Conservation (phyloP, 2,329 filamentous ascomycete genomes). For the Cladosporium sp. region DNA sequence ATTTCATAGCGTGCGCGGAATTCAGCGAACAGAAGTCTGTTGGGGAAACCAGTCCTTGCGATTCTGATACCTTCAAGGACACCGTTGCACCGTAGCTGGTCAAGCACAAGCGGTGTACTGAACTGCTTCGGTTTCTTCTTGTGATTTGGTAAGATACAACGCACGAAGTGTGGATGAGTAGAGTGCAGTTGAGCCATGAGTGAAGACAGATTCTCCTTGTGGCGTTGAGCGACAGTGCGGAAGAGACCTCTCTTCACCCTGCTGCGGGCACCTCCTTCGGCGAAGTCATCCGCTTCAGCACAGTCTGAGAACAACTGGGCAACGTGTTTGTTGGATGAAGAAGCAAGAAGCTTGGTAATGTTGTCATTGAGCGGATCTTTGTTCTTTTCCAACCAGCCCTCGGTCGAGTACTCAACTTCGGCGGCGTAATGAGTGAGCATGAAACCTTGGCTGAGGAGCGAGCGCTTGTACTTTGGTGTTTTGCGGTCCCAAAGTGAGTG, state of each 20-base stretch:
- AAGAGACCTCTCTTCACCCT: slow-evolving; percentile 96
- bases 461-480: slow-evolving; percentile 85
- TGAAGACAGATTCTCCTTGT: slow-evolving; percentile 97
- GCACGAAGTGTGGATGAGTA: slow-evolving; percentile 96
- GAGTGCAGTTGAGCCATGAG: slow-evolving; percentile 92
- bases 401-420: slow-evolving; percentile 93
- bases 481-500: slow-evolving; percentile 96
- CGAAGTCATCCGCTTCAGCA: slow-evolving; percentile 72
- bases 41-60: slow-evolving; percentile 93
- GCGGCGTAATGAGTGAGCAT: slow-evolving; percentile 96
- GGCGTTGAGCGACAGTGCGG: slow-evolving; percentile 89
- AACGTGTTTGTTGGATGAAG: slow-evolving; percentile 77
- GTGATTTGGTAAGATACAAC: slow-evolving; percentile 96
- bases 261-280: slow-evolving; percentile 59
- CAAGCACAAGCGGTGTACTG: slow-evolving; percentile 84
- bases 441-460: slow-evolving; percentile 84
- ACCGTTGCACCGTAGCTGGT: slow-evolving; percentile 97
- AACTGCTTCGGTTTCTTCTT: slow-evolving; percentile 95
- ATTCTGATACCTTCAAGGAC: slow-evolving; percentile 98
- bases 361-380: slow-evolving; percentile 98
- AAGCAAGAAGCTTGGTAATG: slow-evolving; percentile 79
- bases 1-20: slow-evolving; percentile 96
- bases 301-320: slow-evolving; percentile 85
- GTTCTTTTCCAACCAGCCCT: slow-evolving; percentile 97
- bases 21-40: slow-evolving; percentile 84